Evolutionary conservation across 768 basidiomycete species (phyloP).

Genomic region (Naganishia vishniacii): DNA sequence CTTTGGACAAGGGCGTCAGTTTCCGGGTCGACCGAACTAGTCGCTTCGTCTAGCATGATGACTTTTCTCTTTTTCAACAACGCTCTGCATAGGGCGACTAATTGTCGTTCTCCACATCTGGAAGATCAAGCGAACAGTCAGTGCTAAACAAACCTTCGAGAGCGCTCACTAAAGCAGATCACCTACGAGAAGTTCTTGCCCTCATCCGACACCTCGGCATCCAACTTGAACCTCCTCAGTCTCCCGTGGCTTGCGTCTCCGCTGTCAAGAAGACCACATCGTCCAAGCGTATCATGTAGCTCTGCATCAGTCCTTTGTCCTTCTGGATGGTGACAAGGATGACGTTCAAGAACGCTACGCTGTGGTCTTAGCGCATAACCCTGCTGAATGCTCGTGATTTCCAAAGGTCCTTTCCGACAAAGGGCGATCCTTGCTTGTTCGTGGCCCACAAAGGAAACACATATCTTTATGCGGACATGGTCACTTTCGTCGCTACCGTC

Average conservation of each 20-base stretch:
- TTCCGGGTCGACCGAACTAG: conserved; percentile 13
- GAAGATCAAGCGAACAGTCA: too few species aligned
- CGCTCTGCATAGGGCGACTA: conserved; percentile 60
- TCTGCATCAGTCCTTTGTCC: conserved; percentile 58
- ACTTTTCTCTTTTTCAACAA: conserved; percentile 61
- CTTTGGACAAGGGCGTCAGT: conserved; percentile 61
- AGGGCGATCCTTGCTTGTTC: too few species aligned
- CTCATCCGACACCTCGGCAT: conserved; percentile 61
- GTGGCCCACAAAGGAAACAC: too few species aligned
- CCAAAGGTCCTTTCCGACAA: too few species aligned
- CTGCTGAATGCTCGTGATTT: too few species aligned
- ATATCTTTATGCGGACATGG: too few species aligned
- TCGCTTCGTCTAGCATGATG: conserved; percentile 46
- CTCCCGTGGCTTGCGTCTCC: conserved; percentile 48
- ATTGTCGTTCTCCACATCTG: conserved; percentile 64
- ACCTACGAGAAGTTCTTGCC: conserved; percentile 56
- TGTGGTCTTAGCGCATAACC: background rate
- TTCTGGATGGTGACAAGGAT: conserved; percentile 60
- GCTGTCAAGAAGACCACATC: conserved; percentile 54
- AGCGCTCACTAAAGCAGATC: conserved; percentile 54
- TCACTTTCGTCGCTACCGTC: too few species aligned
- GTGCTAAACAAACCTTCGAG: conserved; percentile 46
- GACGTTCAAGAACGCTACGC: too few species aligned
- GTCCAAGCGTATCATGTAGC: conserved; percentile 59
- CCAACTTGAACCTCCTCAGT: conserved; percentile 60